Conservation (phyloP, 202 grass and related monocot genomes). For the Setaria viridis region DNA sequence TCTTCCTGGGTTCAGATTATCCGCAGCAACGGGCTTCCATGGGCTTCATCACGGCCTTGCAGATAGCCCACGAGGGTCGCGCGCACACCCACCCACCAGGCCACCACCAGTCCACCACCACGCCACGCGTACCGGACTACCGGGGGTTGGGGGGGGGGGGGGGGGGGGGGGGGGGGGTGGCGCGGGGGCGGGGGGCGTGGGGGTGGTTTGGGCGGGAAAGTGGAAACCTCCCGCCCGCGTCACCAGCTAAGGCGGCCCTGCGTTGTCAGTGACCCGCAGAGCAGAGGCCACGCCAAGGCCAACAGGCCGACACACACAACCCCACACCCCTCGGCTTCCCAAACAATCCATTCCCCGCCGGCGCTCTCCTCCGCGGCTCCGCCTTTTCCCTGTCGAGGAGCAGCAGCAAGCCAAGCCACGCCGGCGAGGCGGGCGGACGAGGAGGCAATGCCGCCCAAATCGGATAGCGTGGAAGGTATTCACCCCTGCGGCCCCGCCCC, state of each 20-base stretch:
- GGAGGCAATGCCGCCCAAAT: conserved; percentile 79
- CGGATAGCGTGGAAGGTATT: conserved; percentile 82
- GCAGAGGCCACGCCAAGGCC: neutral
- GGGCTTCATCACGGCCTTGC: neutral
- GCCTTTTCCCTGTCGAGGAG: neutral
- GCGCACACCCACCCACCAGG: too few relatives aligned
- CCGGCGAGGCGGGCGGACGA: conserved; percentile 16
- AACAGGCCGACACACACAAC: neutral
- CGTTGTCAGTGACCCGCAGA: neutral
- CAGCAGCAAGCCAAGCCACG: conserved; percentile 1
- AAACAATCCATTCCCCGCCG: neutral
- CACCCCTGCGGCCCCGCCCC: neutral
- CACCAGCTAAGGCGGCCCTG: neutral
- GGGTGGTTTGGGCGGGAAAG: conserved; percentile 37
- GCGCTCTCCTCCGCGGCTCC: neutral
- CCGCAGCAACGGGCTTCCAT: neutral
- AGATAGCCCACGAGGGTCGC: neutral
- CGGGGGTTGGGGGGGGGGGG: too few relatives aligned
- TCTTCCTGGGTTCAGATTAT: neutral
- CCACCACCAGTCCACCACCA: too few relatives aligned
- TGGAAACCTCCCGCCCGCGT: conserved; percentile 13
- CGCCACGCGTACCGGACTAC: neutral
- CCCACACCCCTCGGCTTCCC: neutral
- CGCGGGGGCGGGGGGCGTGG: too few relatives aligned
- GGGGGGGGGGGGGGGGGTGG: too few relatives aligned